Conservation (phyloP, 768 basidiomycete genomes). For the Boletus bicolor region DNA sequence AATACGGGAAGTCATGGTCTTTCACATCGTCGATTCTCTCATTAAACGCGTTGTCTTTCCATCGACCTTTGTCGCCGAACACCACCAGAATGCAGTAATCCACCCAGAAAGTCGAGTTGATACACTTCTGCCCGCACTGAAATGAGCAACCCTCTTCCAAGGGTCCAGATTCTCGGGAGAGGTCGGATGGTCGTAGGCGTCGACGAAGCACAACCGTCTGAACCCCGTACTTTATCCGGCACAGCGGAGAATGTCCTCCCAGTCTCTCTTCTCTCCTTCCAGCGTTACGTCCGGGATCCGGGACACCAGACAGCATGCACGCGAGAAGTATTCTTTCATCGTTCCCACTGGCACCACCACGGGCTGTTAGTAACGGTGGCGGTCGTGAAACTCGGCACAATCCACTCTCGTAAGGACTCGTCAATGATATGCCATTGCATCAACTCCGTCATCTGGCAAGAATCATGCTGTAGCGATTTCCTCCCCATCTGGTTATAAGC, state of each 20-base stretch:
- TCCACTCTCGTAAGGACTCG: background rate
- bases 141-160: conserved; percentile 14
- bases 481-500: conserved; percentile 13
- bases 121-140: background rate
- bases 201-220: conserved; percentile 18
- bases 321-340: background rate
- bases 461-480: conserved; percentile 20
- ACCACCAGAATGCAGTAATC: background rate
- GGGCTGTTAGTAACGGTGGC: background rate
- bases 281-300: no score
- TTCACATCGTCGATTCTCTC: no score
- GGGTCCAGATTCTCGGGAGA: conserved; percentile 3
- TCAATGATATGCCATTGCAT: background rate
- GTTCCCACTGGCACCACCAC: background rate
- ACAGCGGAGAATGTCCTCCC: conserved; percentile 30
- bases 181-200: conserved; percentile 25
- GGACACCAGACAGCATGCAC: no score
- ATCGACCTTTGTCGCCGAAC: background rate
- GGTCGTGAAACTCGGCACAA: background rate
- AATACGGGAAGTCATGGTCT: background rate
- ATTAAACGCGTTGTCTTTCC: background rate
- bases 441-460: conserved; percentile 20
- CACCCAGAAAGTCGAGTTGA: background rate
- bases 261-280: conserved; percentile 27
- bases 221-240: conserved; percentile 33